Conservation (phyloP, 345 rosid genomes). For the Cardamine chenopodiifolia region DNA sequence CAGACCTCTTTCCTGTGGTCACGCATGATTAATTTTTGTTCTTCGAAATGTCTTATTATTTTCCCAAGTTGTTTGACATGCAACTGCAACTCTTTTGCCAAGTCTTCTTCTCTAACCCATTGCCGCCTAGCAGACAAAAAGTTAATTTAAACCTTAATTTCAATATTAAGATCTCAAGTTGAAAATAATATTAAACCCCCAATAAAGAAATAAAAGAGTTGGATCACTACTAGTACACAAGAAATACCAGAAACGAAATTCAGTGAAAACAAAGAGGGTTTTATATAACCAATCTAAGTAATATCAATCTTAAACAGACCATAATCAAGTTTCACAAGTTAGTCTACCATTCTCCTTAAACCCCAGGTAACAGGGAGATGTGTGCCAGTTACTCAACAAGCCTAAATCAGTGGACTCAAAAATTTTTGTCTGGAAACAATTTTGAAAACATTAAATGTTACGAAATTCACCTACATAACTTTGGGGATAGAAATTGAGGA, state of each 20-base stretch:
- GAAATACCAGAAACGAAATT: not conserved
- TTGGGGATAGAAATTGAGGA: slow-evolving; percentile 6
- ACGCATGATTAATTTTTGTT: slow-evolving; percentile 71
- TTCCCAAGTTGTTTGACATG: slow-evolving; percentile 77
- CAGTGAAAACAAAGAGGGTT: not conserved
- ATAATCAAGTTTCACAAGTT: slow-evolving; percentile 14
- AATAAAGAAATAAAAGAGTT: too few relatives aligned
- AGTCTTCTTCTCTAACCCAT: slow-evolving; percentile 95
- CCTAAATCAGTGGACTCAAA: not conserved
- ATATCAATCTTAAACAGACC: not conserved
- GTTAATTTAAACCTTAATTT: too few relatives aligned
- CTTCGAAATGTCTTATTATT: slow-evolving; percentile 68
- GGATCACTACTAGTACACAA: not conserved
- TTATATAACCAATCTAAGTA: slow-evolving; percentile 3
- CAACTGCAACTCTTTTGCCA: slow-evolving; percentile 77
- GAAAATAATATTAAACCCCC: too few relatives aligned
- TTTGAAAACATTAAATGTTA: not conserved
- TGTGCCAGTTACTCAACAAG: not conserved
- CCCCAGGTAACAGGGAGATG: not conserved
- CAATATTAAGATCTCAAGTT: too few relatives aligned
- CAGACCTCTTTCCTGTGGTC: slow-evolving; percentile 81
- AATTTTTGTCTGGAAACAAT: not conserved
- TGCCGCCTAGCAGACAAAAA: slow-evolving; percentile 61
- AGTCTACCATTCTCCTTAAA: not conserved
- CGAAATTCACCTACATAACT: not conserved